Conservation (phyloP, 2,329 filamentous ascomycete species). For the Colletotrichum cuscutae region DNA sequence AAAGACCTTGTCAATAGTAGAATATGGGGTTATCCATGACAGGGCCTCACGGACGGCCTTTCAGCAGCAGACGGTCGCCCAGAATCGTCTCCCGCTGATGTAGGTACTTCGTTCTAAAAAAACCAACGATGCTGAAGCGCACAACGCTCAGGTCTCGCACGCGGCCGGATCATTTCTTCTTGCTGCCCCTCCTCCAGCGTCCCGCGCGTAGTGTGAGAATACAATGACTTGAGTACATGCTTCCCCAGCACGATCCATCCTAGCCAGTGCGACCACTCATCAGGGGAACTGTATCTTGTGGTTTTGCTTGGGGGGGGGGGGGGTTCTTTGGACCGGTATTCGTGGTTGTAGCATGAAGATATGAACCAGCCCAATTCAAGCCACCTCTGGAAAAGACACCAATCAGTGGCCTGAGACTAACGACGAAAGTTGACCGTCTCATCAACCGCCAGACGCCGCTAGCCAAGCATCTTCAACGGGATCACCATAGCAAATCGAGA, state of each 20-base stretch:
- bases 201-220: background rate
- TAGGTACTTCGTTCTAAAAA: background rate
- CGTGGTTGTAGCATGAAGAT: constrained; percentile 21
- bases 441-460: constrained; percentile 36
- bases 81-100: background rate
- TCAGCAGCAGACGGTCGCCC: background rate
- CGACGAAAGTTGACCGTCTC: constrained; percentile 35
- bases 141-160: constrained; percentile 5
- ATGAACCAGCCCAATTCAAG: constrained; percentile 30
- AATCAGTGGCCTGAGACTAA: constrained; percentile 36
- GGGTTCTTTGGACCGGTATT: background rate
- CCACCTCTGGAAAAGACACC: constrained; percentile 8
- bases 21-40: constrained; percentile 5
- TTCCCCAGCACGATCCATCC: background rate
- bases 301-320: background rate
- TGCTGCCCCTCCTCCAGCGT: background rate
- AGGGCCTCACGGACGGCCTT: background rate
- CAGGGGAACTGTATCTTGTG: background rate
- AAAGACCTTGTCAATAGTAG: constrained; percentile 28
- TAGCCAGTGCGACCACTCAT: background rate
- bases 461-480: constrained; percentile 28
- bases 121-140: constrained; percentile 2
- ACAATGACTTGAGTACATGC: background rate
- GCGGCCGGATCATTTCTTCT: background rate
- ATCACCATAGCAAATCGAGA: constrained; percentile 14